Evolutionary conservation across 306 rosid genomes (phyloP).

Genomic region (Fragaria ananassa): DNA sequence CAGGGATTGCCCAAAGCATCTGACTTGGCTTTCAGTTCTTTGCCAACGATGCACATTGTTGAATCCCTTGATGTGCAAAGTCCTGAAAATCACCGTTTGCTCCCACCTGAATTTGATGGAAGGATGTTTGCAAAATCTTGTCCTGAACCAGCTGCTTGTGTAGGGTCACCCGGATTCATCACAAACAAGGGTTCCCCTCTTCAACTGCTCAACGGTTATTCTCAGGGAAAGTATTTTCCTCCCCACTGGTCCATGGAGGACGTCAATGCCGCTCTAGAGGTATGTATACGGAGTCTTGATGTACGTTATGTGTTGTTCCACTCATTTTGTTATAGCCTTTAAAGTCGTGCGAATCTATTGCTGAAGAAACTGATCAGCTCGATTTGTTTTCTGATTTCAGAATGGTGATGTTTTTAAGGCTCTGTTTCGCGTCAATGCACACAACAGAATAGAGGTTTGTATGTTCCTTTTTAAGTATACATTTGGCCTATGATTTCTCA

Average conservation of each 20-base stretch:
- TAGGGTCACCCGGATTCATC: constrained; percentile 31
- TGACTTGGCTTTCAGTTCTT: constrained; percentile 36
- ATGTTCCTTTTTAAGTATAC: background rate
- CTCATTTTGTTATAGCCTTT: background rate
- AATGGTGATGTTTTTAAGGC: constrained; percentile 70
- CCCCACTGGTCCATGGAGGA: constrained; percentile 69
- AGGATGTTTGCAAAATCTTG: constrained; percentile 31
- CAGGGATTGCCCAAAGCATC: constrained; percentile 32
- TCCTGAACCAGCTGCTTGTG: constrained; percentile 25
- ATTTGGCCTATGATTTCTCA: background rate
- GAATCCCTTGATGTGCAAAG: constrained; percentile 32
- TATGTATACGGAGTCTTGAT: constrained; percentile 27
- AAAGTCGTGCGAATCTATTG: background rate
- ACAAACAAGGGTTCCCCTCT: constrained; percentile 31
- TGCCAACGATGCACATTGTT: constrained; percentile 44
- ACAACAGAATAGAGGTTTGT: constrained; percentile 76
- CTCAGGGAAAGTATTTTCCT: constrained; percentile 41
- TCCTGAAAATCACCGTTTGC: constrained; percentile 6
- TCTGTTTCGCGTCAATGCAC: constrained; percentile 72
- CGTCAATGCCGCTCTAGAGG: constrained; percentile 68
- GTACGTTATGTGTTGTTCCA: background rate
- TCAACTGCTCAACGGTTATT: constrained; percentile 25
- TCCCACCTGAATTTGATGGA: constrained; percentile 24
- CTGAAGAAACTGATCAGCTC: background rate
- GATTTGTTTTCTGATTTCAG: constrained; percentile 47